Base-by-base conservation (phyloP, 768 basidiomycete species). In the Cystobasidium tubakii region DNA sequence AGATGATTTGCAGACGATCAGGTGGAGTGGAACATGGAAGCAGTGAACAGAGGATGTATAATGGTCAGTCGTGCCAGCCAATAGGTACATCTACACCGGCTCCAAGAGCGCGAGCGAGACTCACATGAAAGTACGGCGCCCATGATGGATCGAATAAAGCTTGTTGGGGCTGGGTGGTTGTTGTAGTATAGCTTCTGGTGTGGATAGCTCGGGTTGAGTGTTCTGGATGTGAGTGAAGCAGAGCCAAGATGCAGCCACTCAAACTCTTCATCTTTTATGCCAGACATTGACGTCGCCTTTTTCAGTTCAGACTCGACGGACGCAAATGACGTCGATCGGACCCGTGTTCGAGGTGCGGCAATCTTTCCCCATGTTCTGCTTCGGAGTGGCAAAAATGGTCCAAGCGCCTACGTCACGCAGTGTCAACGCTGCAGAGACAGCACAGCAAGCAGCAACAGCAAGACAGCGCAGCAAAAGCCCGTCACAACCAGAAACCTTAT, bases 51-150 rank as follows among this genome's bases (percentile, higher is more conserved):
- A 42, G n/a, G n/a, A n/a, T n/a, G n/a, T 15, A 50, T 19, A 21
- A 50, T 21, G 21, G 46, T 50, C 46, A 50, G 46, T 50, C 7
- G 21, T 17, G 46, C 21, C 21, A n/a, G 3, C 46, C 46, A 4
- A 19, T 3, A 17, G 46, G 21, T 9, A 50, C 10, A 19, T 50
- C 21, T 50, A 19, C 7, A 21, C 46, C 21, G 7, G 9, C 46
- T 50, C 21, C 15, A 19, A 50, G 21, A n/a, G 46, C 15, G 4
- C 21, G 7, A 21, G n/a, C 46, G 7, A 12, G 46, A 21, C 46
- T 50, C 21, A 50, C 46, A 50, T 50, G 46, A 50, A 50, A 50
- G 46, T 50, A 50, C 46, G 46, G 46, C 46, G 46, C 46, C 46
- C 46, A 50, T 50, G 46, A 17, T 21, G 12, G 21, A 15, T 50